phyloP scores from a whole-genome alignment of 345 rosid genomes.

The Nasturtium officinale region DNA sequence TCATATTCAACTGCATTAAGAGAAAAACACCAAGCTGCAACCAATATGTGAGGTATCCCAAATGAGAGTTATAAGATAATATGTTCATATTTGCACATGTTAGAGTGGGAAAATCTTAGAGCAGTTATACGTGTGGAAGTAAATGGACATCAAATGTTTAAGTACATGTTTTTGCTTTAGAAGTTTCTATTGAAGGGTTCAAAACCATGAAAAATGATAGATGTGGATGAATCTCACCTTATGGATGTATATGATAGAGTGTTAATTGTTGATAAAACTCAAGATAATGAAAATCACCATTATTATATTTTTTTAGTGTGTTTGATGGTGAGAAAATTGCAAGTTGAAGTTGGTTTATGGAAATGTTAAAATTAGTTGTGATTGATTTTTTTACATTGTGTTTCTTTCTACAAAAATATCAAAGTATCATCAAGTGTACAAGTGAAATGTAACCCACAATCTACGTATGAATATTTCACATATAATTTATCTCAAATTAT shows the following conservation, averaged over 20 bases:
- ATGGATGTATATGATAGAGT: background rate
- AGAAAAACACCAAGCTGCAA: too few relatives aligned
- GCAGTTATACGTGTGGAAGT: background rate
- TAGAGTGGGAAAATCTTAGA: too few relatives aligned
- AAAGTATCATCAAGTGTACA: background rate
- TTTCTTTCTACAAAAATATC: background rate
- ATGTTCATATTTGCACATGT: too few relatives aligned
- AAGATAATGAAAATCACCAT: background rate
- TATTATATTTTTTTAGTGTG: too few relatives aligned
- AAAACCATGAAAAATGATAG: background rate
- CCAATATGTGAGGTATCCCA: too few relatives aligned
- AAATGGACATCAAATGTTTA: background rate
- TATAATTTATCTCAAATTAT: background rate
- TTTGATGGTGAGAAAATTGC: background rate
- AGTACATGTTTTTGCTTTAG: background rate
- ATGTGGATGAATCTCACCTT: background rate
- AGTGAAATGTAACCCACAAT: background rate
- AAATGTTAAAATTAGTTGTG: background rate
- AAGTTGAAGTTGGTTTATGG: background rate
- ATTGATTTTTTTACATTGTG: background rate
- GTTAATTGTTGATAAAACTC: background rate
- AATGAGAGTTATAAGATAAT: too few relatives aligned
- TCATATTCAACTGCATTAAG: too few relatives aligned
- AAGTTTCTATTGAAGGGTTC: background rate
- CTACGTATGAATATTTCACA: background rate